phyloP scores from a whole-genome alignment of 2,329 filamentous ascomycete species.

The Alternaria incomplexa region DNA sequence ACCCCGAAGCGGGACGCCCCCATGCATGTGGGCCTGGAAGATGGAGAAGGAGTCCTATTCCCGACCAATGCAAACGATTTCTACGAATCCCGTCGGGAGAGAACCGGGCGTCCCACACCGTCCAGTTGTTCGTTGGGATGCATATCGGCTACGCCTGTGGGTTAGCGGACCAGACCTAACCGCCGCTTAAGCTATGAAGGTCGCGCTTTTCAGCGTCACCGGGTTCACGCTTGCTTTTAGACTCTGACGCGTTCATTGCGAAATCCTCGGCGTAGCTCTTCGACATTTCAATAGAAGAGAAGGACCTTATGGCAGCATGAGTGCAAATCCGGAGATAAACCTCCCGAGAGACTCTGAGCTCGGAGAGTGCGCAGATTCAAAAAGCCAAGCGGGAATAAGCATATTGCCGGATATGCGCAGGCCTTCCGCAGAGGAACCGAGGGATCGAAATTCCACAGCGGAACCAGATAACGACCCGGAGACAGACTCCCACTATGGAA shows the following conservation, averaged over 20 bases:
- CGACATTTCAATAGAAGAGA: background rate
- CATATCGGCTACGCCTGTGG: slow-evolving; percentile 8
- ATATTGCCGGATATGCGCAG: slow-evolving; percentile 10
- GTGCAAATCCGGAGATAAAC: slow-evolving; percentile 44
- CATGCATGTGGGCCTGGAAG: background rate
- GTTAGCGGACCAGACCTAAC: slow-evolving; percentile 13
- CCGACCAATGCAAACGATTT: slow-evolving; percentile 15
- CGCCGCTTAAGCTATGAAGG: slow-evolving; percentile 11
- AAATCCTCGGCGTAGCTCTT: background rate
- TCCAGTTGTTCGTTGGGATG: slow-evolving; percentile 13
- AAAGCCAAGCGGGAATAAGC: slow-evolving; percentile 40
- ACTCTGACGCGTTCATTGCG: slow-evolving; percentile 1
- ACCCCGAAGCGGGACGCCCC: background rate
- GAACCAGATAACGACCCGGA: slow-evolving; percentile 14
- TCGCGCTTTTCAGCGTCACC: slow-evolving; percentile 12
- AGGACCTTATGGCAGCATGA: slow-evolving; percentile 36
- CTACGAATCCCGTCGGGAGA: slow-evolving; percentile 6
- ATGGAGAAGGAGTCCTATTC: slow-evolving; percentile 15
- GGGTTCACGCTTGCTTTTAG: background rate
- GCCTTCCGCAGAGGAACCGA: background rate
- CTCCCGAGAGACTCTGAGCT: slow-evolving; percentile 32
- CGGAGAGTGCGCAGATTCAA: slow-evolving; percentile 9
- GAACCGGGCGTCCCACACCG: slow-evolving; percentile 4
- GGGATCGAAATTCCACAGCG: slow-evolving; percentile 16
- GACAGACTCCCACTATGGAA: slow-evolving; percentile 21